Base-by-base conservation (phyloP, 768 basidiomycete species). In the Macrolepiota albuminosa region DNA sequence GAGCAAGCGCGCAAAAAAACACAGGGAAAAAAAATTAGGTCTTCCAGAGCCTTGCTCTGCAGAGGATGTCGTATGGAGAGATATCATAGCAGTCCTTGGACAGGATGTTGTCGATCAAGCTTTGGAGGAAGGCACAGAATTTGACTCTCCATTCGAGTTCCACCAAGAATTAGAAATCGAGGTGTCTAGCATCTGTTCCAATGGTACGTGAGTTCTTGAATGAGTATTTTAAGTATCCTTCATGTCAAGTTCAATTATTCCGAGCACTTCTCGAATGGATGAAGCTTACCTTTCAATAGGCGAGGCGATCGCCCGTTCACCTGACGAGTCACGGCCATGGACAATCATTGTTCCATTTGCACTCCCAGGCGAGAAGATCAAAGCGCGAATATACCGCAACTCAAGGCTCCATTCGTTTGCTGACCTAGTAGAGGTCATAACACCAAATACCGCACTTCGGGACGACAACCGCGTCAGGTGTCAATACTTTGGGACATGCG, bases 401-500 rank as follows among this genome's bases (percentile, higher is more conserved):
- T 81, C 82, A 13, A 82, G 85, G 36, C 74, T 91, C 63, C 82
- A 91, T 69, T 93, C 92, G 6, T 79, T 84, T 58, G 93, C 87
- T 6, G 91, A 94, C 65, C 78, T 94, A 0, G 42, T 96, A 6
- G 77, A 82, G 50, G 76, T 95, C 31, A 60, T 89, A 37, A 72
- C 71, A 1, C 83, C 87, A n/a, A 94, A 89, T 69, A 61, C 69
- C 0, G 81, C 79, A 42, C 73, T 89, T 57, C 76, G 95, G 55
- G 91, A 94, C 64, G 76, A 84, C 64, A 78, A 71, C 33, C 76
- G 83, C 26, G 81, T 91, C 0, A 77, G 80, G 61, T 98, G 96
- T 75, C 83, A 85, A 62, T 95, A 98, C 70, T 98, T 97, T 75
- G 89, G 89, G 0, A 77, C 75, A 42, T 98, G 95, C 72, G 91